Percentiles rank a stretch among this genome's conserved stretches.
These are phyloP conservation scores for Suillus spraguei DNA, from an alignment of 768 basidiomycete species.

Conservation along the genomic window DNA sequence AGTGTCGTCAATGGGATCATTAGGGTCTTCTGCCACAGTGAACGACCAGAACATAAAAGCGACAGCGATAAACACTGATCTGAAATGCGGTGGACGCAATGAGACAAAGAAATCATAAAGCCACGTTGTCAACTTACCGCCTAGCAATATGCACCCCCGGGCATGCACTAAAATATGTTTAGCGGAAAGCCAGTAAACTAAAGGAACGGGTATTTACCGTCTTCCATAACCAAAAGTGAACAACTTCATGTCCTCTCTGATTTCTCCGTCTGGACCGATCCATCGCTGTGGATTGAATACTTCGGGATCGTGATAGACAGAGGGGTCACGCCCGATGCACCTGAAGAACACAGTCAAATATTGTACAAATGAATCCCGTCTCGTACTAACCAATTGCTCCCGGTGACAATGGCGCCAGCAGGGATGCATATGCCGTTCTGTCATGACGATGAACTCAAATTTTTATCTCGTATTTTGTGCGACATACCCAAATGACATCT, in stretches of 20 bases:
- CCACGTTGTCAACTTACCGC: slow-evolving; percentile 15
- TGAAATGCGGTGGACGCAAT: slow-evolving; percentile 20
- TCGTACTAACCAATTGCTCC: slow-evolving; percentile 30
- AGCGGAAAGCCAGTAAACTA: too few species aligned
- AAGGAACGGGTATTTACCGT: slow-evolving; percentile 31
- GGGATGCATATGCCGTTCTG: slow-evolving; percentile 39
- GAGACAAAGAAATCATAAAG: not conserved
- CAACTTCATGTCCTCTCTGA: slow-evolving; percentile 46
- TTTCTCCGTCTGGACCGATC: slow-evolving; percentile 44
- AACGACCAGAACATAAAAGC: slow-evolving; percentile 70
- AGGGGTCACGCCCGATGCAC: slow-evolving; percentile 53
- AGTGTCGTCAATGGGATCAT: slow-evolving; percentile 57
- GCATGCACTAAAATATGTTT: slow-evolving; percentile 43
- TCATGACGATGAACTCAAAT: not conserved
- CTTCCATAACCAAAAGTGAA: slow-evolving; percentile 55
- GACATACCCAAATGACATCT: slow-evolving; percentile 29
- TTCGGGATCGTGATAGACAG: slow-evolving; percentile 53
- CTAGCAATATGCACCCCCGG: slow-evolving; percentile 54
- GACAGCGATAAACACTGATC: slow-evolving; percentile 65
- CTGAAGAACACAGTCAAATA: slow-evolving; percentile 16
- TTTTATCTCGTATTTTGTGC: not conserved
- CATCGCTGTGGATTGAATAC: slow-evolving; percentile 56
- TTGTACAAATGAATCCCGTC: not conserved
- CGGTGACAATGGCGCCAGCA: slow-evolving; percentile 36
- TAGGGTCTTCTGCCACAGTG: slow-evolving; percentile 47